Evolutionary conservation across 164 flowering plant species (phyloP).

Genomic region (Chimonanthus praecox): DNA sequence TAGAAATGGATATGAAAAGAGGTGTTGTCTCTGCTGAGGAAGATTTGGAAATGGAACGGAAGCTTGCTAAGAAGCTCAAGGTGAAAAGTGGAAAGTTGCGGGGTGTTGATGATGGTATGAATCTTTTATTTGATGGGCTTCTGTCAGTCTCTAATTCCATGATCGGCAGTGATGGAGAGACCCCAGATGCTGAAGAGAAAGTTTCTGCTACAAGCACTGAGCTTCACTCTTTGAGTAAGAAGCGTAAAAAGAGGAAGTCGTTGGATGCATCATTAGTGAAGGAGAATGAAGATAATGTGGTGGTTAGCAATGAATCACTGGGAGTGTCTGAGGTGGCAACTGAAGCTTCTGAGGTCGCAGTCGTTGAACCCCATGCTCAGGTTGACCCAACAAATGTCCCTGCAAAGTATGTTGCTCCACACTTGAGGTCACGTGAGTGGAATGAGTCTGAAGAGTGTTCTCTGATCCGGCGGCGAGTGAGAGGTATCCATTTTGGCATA

Average conservation of each 20-base stretch:
- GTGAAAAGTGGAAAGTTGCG: conserved; percentile 57
- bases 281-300: conserved; percentile 9
- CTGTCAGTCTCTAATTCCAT: conserved; percentile 27
- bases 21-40: conserved; percentile 35
- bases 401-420: conserved; percentile 72
- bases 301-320: background rate
- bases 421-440: conserved; percentile 46
- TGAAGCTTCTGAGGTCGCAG: conserved; percentile 13
- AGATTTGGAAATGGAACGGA: conserved; percentile 67
- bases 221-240: conserved; percentile 17
- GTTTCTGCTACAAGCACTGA: background rate
- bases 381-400: conserved; percentile 9
- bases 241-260: conserved; percentile 25
- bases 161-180: conserved; percentile 14
- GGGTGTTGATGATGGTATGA: conserved; percentile 57
- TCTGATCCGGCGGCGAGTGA: conserved; percentile 59
- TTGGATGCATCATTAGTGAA: conserved; percentile 10
- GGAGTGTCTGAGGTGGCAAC: conserved; percentile 5
- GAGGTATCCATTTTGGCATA: conserved; percentile 35
- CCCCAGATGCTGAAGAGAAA: conserved; percentile 12
- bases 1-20: conserved; percentile 39
- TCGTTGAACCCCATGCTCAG: conserved; percentile 20
- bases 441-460: conserved; percentile 53
- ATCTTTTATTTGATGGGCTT: conserved; percentile 50
- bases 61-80: conserved; percentile 77